Evolutionary conservation across 192 early-diverging fungal genomes (phyloP).

Genomic region (Irineochytrium annulatum): DNA sequence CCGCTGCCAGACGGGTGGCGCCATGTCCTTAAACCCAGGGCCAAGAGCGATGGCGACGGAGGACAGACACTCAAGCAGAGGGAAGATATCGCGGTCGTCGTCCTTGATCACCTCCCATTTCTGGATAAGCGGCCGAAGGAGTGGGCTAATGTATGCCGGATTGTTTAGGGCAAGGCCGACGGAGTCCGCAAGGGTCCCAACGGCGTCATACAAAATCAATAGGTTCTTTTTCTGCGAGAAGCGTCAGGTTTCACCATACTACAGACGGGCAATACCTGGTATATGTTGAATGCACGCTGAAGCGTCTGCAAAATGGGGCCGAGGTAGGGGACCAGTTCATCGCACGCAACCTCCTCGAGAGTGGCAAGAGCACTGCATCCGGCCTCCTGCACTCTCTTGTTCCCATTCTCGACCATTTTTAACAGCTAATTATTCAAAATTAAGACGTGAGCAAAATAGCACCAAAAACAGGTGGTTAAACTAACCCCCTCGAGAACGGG

Average conservation of each 20-base stretch:
- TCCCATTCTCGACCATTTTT: conserved; percentile 81
- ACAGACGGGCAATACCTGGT: conserved; percentile 42
- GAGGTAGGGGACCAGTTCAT: conserved; percentile 80
- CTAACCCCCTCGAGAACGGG: conserved; percentile 71
- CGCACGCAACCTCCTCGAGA: conserved; percentile 87
- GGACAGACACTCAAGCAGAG: conserved; percentile 89
- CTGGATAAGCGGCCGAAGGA: conserved; percentile 83
- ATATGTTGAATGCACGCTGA: conserved; percentile 76
- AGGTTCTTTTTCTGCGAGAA: conserved; percentile 83
- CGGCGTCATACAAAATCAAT: conserved; percentile 92
- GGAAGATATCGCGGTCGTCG: conserved; percentile 90
- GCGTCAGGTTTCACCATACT: neutral
- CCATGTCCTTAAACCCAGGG: conserved; percentile 79
- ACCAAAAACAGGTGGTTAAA: conserved; percentile 21
- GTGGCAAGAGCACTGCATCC: conserved; percentile 94
- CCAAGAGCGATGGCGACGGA: conserved; percentile 85
- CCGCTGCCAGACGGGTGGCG: conserved; percentile 78
- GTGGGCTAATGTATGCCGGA: conserved; percentile 71
- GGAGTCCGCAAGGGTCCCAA: conserved; percentile 95
- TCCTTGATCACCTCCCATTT: conserved; percentile 81
- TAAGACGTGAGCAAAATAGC: neutral
- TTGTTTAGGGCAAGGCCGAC: conserved; percentile 80
- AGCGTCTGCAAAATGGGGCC: conserved; percentile 82
- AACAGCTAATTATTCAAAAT: neutral
- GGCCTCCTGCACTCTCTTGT: conserved; percentile 98